Percentiles rank a stretch among this genome's conserved stretches.
These are phyloP conservation scores for Erythrophleum ivorense DNA, from an alignment of 331 rosid genomes.

Conservation along the genomic window DNA sequence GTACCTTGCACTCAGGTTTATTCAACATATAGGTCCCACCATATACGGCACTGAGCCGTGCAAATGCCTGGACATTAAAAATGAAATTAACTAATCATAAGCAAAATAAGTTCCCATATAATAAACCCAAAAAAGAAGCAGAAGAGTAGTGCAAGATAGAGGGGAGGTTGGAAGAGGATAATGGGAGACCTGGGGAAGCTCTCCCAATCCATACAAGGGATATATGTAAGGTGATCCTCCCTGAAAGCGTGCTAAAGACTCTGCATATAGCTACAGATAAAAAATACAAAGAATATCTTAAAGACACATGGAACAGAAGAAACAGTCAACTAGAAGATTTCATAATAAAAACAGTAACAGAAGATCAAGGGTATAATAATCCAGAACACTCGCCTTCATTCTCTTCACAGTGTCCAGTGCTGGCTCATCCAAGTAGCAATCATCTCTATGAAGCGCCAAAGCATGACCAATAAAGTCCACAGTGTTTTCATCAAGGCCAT, in stretches of 20 bases:
- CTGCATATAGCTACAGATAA: conserved; percentile 78
- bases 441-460: conserved; percentile 86
- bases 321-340: conserved; percentile 23
- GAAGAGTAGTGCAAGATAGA: not conserved
- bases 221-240: conserved; percentile 99
- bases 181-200: conserved; percentile 89
- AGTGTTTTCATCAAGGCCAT: conserved; percentile 86
- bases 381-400: conserved; percentile 66
- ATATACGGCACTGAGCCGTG: conserved; percentile 97
- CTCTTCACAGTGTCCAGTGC: conserved; percentile 86
- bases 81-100: conserved; percentile 2
- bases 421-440: conserved; percentile 75
- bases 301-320: conserved; percentile 32
- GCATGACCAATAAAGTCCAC: conserved; percentile 88
- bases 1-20: conserved; percentile 98
- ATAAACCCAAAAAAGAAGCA: conserved; percentile 10
- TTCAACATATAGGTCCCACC: conserved; percentile 99
- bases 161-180: not conserved
- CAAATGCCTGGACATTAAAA: conserved; percentile 73
- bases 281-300: conserved; percentile 34
- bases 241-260: conserved; percentile 96
- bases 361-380: conserved; percentile 29
- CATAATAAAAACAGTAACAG: conserved; percentile 9
- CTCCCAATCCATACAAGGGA: conserved; percentile 98
- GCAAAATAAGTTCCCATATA: conserved; percentile 20